A percentile compares a stretch with the other conserved stretches of the same genome.
Conservation (phyloP, 305 asterid genomes). For the Andrographis paniculata region DNA sequence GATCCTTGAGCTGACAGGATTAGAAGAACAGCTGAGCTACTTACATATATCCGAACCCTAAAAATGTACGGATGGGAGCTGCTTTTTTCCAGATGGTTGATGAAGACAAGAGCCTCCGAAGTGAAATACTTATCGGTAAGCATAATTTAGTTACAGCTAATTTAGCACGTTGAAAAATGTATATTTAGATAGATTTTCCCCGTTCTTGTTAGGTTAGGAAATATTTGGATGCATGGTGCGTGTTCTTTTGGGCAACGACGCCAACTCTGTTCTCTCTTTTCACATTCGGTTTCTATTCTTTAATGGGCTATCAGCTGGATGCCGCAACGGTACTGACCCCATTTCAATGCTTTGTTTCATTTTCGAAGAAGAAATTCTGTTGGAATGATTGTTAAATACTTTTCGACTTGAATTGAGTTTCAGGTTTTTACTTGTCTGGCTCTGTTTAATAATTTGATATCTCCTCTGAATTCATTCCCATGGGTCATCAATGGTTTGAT, state of each 20-base stretch:
- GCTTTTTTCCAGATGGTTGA: constrained; percentile 70
- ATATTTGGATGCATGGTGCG: constrained; percentile 88
- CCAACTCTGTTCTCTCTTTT: constrained; percentile 91
- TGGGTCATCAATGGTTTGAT: constrained; percentile 99
- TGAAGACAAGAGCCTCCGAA: constrained; percentile 83
- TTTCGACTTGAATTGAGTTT: constrained; percentile 20
- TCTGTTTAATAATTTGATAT: constrained; percentile 81
- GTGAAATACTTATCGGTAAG: constrained; percentile 73
- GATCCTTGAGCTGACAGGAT: too few relatives aligned
- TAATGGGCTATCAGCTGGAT: constrained; percentile 90
- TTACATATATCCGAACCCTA: constrained; percentile 76
- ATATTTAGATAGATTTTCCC: constrained; percentile 4
- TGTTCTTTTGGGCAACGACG: constrained; percentile 99
- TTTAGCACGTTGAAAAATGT: too few relatives aligned
- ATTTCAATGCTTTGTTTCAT: constrained; percentile 14
- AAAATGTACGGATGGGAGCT: constrained; percentile 97
- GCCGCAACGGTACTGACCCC: constrained; percentile 84
- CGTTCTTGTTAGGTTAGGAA: constrained; percentile 62
- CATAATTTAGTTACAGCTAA: constrained; percentile 19
- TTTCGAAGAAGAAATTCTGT: constrained; percentile 5
- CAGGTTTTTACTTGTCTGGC: constrained; percentile 99
- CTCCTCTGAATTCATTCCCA: constrained; percentile 95
- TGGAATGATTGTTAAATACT: constrained; percentile 2
- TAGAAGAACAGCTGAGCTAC: constrained; percentile 72
- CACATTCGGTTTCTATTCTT: constrained; percentile 88